Conservation (phyloP, 192 early-diverging fungal species). For the Phlyctochytrium arcticum region DNA sequence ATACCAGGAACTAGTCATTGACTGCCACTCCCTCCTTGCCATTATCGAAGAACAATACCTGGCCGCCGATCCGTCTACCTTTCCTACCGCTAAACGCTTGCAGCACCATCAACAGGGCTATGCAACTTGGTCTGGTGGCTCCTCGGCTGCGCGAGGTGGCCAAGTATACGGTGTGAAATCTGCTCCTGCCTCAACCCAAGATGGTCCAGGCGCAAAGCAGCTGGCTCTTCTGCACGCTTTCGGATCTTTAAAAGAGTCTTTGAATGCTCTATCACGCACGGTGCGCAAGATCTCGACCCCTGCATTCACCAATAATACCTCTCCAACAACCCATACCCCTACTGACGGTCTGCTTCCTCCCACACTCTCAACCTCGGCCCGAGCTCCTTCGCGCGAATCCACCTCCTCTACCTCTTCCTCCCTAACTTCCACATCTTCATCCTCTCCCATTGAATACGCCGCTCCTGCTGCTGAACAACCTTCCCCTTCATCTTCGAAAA, state of each 20-base stretch:
- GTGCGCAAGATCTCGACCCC: constrained; percentile 4
- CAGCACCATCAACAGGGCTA: not conserved
- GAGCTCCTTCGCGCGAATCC: not conserved
- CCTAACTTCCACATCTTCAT: not conserved
- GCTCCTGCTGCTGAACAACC: too few species aligned
- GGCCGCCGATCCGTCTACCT: not conserved
- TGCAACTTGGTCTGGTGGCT: not conserved
- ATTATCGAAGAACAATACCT: constrained; percentile 8
- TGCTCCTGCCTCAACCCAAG: not conserved
- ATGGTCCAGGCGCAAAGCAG: constrained; percentile 20
- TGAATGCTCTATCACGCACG: constrained; percentile 1
- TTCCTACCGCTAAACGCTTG: not conserved
- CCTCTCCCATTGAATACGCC: too few species aligned
- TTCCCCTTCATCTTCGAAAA: not conserved
- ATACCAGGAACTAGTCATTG: constrained; percentile 24
- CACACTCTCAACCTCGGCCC: too few species aligned
- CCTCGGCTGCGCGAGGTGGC: not conserved
- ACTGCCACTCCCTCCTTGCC: constrained; percentile 16
- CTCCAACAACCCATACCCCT: too few species aligned
- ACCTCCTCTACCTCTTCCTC: not conserved
- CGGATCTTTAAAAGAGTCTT: constrained; percentile 12
- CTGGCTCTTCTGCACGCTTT: constrained; percentile 20
- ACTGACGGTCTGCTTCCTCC: too few species aligned
- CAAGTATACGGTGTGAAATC: too few species aligned
- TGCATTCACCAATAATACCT: too few species aligned